Percentiles rank a stretch among this genome's conserved stretches.
phyloP scores from a whole-genome alignment of 352 stramenopile species.

The Pythium utonaiense region DNA sequence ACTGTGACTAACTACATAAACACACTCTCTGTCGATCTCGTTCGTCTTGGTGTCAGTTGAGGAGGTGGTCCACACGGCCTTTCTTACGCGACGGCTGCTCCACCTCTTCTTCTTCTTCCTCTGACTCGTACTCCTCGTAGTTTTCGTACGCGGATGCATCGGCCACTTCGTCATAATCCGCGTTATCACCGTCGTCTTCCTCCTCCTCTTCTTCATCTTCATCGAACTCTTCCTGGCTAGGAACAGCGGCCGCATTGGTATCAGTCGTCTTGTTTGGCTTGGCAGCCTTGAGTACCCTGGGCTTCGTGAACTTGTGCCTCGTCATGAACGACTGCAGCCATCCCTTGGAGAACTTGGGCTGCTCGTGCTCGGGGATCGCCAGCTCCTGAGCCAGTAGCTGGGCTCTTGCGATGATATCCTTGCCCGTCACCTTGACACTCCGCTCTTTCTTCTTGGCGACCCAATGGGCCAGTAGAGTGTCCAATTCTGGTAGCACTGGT shows the following conservation, averaged over 20 bases:
- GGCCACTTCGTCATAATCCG: constrained; percentile 1
- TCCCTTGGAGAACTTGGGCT: constrained; percentile 26
- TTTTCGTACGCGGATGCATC: not conserved
- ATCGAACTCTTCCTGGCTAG: not conserved
- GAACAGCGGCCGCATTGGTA: not conserved
- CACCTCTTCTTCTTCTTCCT: constrained; percentile 4
- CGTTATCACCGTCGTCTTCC: not conserved
- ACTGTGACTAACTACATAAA: no score
- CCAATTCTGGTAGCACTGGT: constrained; percentile 10
- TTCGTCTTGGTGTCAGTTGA: constrained; percentile 14
- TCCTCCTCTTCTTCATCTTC: not conserved
- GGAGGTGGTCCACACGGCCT: constrained; percentile 17
- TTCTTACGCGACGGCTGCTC: constrained; percentile 8
- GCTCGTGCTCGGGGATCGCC: constrained; percentile 11
- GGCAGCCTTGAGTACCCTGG: not conserved
- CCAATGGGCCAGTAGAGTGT: constrained; percentile 20
- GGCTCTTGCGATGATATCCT: constrained; percentile 17
- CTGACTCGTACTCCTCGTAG: not conserved
- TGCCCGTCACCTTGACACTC: constrained; percentile 7
- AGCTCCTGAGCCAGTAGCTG: constrained; percentile 12
- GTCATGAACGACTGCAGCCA: constrained; percentile 22
- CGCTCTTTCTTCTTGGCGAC: constrained; percentile 14
- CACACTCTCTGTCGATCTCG: no score
- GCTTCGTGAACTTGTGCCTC: constrained; percentile 18
- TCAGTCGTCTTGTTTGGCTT: not conserved